Conservation (phyloP, 1,139 yeast genomes). For the Saccharomyces pastorianus region DNA sequence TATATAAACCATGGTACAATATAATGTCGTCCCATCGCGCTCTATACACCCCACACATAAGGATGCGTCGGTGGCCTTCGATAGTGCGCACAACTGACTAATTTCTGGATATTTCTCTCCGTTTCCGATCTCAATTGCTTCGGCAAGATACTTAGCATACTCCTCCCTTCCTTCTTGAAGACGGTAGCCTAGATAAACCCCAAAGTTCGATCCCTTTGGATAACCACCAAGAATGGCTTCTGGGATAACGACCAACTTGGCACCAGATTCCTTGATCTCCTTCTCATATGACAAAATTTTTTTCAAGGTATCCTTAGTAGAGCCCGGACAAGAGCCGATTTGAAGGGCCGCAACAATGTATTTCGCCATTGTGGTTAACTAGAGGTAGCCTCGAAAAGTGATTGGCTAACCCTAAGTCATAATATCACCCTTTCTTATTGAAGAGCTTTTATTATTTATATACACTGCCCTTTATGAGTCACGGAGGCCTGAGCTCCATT, state of each 20-base stretch:
- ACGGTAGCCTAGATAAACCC: constrained; percentile 36
- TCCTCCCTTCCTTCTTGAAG: constrained; percentile 35
- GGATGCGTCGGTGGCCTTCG: neutral
- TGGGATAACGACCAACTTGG: constrained; percentile 35
- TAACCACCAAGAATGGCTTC: constrained; percentile 39
- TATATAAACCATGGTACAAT: neutral
- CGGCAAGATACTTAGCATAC: constrained; percentile 26
- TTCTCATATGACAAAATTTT: constrained; percentile 34
- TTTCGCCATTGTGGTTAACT: constrained; percentile 12
- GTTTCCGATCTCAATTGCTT: neutral
- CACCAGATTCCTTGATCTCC: constrained; percentile 28
- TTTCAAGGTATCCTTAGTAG: constrained; percentile 32
- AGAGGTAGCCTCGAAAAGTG: neutral
- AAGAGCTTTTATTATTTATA: neutral
- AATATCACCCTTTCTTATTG: neutral
- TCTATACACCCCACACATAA: neutral
- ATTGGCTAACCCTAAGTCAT: neutral
- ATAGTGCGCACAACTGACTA: neutral
- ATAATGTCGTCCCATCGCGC: neutral
- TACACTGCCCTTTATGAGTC: neutral
- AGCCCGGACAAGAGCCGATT: constrained; percentile 32
- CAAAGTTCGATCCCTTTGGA: constrained; percentile 37
- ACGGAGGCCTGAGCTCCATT: neutral
- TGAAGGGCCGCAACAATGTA: constrained; percentile 35
- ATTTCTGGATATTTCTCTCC: neutral